Evolutionary conservation across 164 flowering plant species (phyloP).

Genomic region (Houttuynia cordata): DNA sequence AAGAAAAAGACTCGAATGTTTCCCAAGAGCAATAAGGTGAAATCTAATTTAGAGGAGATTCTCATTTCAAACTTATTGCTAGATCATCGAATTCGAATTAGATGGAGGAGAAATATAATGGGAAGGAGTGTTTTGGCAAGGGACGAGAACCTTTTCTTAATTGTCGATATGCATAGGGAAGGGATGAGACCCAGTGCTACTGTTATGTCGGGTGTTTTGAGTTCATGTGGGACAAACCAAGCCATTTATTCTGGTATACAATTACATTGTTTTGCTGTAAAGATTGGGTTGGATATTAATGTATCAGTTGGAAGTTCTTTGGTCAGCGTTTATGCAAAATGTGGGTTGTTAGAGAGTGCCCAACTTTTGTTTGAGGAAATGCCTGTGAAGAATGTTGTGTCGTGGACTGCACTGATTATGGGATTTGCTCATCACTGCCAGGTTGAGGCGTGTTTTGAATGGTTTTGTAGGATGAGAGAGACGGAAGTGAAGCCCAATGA

Average conservation of each 20-base stretch:
- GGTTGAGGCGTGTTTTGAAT: constrained; percentile 30
- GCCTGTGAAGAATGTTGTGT: constrained; percentile 52
- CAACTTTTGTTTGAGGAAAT: constrained; percentile 38
- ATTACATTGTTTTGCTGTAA: constrained; percentile 35
- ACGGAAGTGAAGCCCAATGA: constrained; percentile 37
- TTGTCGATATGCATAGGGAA: background rate
- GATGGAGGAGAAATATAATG: too few species aligned
- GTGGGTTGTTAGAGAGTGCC: constrained; percentile 25
- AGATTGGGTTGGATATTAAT: constrained; percentile 30
- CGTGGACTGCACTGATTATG: constrained; percentile 52
- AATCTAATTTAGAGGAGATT: too few species aligned
- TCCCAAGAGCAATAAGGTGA: too few species aligned
- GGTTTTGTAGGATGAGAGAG: constrained; percentile 34
- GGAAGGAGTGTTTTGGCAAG: background rate
- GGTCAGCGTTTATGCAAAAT: constrained; percentile 34
- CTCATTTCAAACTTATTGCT: too few species aligned
- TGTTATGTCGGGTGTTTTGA: background rate
- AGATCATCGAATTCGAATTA: too few species aligned
- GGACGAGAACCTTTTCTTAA: background rate
- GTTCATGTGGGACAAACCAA: background rate
- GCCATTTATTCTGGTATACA: background rate
- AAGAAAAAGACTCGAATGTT: too few species aligned
- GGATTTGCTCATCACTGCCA: constrained; percentile 46
- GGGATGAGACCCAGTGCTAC: background rate
- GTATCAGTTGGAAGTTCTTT: constrained; percentile 50